Evolutionary conservation across 495 filamentous ascomycete genomes (phyloP).

Genomic region (Halenospora varia): DNA sequence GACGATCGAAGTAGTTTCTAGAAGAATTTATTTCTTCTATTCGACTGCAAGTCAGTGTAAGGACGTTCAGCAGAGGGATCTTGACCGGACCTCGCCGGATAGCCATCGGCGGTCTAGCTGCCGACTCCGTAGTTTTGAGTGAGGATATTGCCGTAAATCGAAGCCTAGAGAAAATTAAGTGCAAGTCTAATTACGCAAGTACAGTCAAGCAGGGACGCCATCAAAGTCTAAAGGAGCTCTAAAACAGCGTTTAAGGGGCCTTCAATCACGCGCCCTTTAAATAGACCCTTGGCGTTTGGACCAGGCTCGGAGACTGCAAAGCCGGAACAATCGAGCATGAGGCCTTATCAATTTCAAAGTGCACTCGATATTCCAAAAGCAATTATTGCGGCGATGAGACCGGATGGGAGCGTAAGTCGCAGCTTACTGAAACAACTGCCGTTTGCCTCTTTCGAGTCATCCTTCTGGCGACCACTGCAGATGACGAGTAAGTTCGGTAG

Average conservation of each 20-base stretch:
- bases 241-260: not conserved
- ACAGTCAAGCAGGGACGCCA: too few relatives aligned
- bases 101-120: too few relatives aligned
- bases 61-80: too few relatives aligned
- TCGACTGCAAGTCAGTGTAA: too few relatives aligned
- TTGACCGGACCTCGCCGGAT: too few relatives aligned
- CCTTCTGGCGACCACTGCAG: not conserved
- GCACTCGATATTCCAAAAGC: not conserved
- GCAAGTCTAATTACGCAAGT: constrained; percentile 26
- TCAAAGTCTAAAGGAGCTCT: not conserved
- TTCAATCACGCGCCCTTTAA: not conserved
- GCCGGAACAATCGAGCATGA: too few relatives aligned
- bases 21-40: too few relatives aligned
- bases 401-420: not conserved
- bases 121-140: too few relatives aligned
- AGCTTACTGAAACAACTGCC: not conserved
- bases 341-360: not conserved
- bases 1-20: too few relatives aligned
- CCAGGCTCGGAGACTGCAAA: not conserved
- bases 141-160: too few relatives aligned
- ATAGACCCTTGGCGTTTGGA: not conserved
- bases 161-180: not conserved
- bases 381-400: not conserved
- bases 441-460: not conserved
- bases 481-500: not conserved